phyloP scores from a whole-genome alignment of 176 grass and related monocot genomes.

The Hordeum marinum region DNA sequence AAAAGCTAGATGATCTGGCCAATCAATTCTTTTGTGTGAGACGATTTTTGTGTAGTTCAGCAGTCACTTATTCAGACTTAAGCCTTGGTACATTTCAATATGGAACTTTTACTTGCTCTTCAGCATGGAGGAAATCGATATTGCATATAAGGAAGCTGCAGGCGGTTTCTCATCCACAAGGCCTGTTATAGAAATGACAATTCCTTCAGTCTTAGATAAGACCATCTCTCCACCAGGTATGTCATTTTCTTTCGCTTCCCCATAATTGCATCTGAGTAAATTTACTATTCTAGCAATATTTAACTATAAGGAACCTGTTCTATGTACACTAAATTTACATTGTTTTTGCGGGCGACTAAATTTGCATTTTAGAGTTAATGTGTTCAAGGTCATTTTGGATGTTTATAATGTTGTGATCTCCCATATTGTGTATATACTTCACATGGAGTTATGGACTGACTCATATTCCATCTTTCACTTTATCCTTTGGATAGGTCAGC shows the following conservation, averaged over 20 bases:
- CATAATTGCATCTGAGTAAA: background rate
- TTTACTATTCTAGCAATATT: conserved; percentile 14
- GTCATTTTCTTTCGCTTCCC: conserved; percentile 1
- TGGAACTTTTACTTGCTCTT: conserved; percentile 22
- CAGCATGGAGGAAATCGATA: conserved; percentile 92
- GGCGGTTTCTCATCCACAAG: conserved; percentile 75
- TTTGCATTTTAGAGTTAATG: background rate
- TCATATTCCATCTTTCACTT: background rate
- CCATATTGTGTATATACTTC: background rate
- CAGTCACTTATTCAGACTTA: background rate
- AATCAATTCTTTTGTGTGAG: background rate
- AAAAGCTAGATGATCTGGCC: background rate
- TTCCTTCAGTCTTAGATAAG: conserved; percentile 93
- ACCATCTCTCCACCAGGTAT: conserved; percentile 93
- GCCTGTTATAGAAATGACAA: conserved; percentile 97
- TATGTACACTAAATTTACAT: conserved; percentile 15
- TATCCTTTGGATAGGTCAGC: conserved; percentile 64
- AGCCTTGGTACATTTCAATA: background rate
- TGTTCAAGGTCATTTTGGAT: background rate
- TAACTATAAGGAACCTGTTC: background rate
- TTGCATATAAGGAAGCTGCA: conserved; percentile 77
- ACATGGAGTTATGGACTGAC: conserved; percentile 6
- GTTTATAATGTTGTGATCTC: background rate
- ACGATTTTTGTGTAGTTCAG: background rate
- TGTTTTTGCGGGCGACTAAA: too few relatives aligned